These are phyloP conservation scores for Stachybotrys chlorohalonatus DNA, from an alignment of 2,329 filamentous ascomycete genomes.

Conservation along the genomic window DNA sequence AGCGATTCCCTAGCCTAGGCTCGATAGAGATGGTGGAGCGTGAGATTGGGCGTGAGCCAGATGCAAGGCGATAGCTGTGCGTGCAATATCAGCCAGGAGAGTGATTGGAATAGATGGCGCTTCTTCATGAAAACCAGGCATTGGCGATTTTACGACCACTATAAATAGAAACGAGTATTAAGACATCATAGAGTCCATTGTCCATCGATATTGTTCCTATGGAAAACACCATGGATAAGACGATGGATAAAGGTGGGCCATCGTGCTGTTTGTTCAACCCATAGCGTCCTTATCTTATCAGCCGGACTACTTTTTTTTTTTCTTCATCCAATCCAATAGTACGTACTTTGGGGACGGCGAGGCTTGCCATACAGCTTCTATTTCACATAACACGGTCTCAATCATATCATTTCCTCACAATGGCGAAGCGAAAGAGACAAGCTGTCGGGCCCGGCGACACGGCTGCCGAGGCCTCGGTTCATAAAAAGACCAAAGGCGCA, in stretches of 20 bases:
- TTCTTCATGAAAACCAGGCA: not conserved
- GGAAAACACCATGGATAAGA: too few relatives aligned
- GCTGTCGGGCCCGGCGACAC: conserved; percentile 16
- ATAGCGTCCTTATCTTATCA: too few relatives aligned
- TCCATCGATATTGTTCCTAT: too few relatives aligned
- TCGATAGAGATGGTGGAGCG: conserved; percentile 85
- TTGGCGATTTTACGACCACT: not conserved
- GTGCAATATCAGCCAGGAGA: not conserved
- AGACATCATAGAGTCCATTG: not conserved
- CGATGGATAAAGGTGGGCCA: too few relatives aligned
- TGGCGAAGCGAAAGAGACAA: conserved; percentile 43
- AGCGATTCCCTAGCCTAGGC: conserved; percentile 76
- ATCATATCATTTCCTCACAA: conserved; percentile 13
- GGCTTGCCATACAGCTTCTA: too few relatives aligned
- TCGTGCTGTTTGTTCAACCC: too few relatives aligned
- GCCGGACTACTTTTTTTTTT: too few relatives aligned
- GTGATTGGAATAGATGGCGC: not conserved
- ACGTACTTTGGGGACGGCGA: too few relatives aligned
- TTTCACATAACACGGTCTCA: conserved; percentile 1
- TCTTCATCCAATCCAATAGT: too few relatives aligned
- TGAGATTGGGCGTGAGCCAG: conserved; percentile 30
- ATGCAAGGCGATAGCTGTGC: too few relatives aligned
- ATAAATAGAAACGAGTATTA: not conserved
- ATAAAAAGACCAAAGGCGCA: conserved; percentile 18
- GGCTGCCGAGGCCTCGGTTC: not conserved